Base-by-base conservation (phyloP, 176 grass and related monocot genomes). In the Puccinellia tenuiflora region DNA sequence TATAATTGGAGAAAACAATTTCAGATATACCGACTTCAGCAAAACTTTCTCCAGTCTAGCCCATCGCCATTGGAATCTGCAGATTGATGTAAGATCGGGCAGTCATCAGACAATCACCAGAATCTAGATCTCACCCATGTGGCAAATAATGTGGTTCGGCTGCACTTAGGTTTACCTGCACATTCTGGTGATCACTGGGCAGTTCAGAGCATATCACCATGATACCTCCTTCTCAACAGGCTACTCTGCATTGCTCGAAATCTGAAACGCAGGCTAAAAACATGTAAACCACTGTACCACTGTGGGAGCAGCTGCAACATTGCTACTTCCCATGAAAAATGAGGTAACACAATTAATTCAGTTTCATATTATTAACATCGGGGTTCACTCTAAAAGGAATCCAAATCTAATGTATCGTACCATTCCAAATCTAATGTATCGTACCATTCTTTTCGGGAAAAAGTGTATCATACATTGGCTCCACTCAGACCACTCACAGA, bases 301-400 rank as follows among this genome's bases (percentile, higher is more conserved):
- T 28, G 39, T 45, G 48, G n/a, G 6, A 84, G 8, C 18, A 69
- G 52, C 53, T 71, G 51, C 20, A 79, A 68, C 50, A 59, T 25
- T 43, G 65, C 14, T 51, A 62, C 40, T 66, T 21, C 51, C 15
- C 37, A 74, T 24, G 45, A 1, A 34, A 86, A 53, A 24, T 54
- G 68, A 20, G 31, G 29, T 64, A 57, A n/a, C 17, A 37, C 5
- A 48, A 38, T n/a, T 25, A 46, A 54, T 47, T 25, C 37, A 48
- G 79, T 47, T 55, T 16, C 37, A 68, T 38, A 50, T 15, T 29
- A 22, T 42, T 34, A 73, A 50, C 30, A 64, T 37, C 43, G 52
- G 7, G 42, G 61, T 62, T 71, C 63, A 40, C 50, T 68, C 61
- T 87, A 38, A 16, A 82, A 77, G 66, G 53, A 68, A 70, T 77